Conservation (phyloP, 2,329 filamentous ascomycete species). For the Nothomitra cinnamomea region DNA sequence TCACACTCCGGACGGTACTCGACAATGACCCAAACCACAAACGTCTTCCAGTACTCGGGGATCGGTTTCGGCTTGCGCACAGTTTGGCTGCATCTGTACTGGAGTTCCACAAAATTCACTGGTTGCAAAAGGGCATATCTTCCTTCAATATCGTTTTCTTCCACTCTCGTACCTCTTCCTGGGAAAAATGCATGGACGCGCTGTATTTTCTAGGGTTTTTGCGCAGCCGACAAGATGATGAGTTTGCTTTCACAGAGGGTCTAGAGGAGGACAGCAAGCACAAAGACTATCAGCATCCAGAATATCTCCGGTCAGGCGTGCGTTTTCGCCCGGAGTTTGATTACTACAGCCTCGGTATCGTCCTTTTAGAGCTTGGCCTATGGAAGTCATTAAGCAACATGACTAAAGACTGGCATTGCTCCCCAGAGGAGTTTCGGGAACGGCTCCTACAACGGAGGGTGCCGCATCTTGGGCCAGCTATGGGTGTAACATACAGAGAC, state of each 20-base stretch:
- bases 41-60: too few relatives aligned
- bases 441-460: not conserved
- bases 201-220: too few relatives aligned
- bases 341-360: not conserved
- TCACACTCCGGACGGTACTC: too few relatives aligned
- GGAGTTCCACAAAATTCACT: not conserved
- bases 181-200: too few relatives aligned
- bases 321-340: not conserved
- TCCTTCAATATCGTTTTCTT: not conserved
- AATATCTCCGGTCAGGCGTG: not conserved
- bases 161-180: not conserved
- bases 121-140: not conserved
- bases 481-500: not conserved
- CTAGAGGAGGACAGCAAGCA: not conserved
- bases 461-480: not conserved
- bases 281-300: not conserved
- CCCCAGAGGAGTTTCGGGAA: not conserved
- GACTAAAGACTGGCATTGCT: not conserved
- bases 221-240: too few relatives aligned
- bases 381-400: not conserved
- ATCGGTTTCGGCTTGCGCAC: not conserved
- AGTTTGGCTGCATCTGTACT: not conserved
- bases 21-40: too few relatives aligned
- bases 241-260: not conserved
- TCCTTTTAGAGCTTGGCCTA: not conserved